A percentile compares a stretch with the other conserved stretches of the same genome.
phyloP scores from a whole-genome alignment of 495 filamentous ascomycete genomes.

The Xylaria telfairii region DNA sequence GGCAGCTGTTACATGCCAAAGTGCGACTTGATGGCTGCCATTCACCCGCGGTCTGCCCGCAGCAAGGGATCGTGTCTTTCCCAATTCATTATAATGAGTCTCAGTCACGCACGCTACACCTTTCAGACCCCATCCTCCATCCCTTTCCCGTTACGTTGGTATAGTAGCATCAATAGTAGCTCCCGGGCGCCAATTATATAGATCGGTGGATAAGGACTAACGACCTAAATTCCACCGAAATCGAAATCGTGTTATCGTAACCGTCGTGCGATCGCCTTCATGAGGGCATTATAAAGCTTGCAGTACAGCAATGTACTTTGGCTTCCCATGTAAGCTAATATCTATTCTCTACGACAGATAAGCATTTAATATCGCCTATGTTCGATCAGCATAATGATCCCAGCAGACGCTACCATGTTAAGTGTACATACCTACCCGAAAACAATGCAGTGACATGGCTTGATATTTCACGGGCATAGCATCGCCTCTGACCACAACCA shows the following conservation, averaged over 20 bases:
- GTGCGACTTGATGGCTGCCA: neutral
- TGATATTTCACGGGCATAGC: neutral
- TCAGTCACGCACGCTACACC: neutral
- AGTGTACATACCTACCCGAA: neutral
- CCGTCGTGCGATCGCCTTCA: neutral
- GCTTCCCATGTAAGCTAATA: neutral
- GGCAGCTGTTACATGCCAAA: constrained; percentile 3
- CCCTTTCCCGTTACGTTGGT: neutral
- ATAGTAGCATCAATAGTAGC: neutral
- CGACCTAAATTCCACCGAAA: neutral
- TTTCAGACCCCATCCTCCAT: neutral
- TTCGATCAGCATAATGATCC: neutral
- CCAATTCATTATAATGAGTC: neutral
- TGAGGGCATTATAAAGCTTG: neutral
- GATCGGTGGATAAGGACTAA: neutral
- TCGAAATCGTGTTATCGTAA: neutral
- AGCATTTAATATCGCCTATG: neutral
- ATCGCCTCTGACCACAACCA: neutral
- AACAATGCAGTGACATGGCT: neutral
- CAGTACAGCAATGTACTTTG: neutral
- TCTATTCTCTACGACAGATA: neutral
- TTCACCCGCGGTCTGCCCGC: neutral
- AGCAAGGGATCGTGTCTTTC: neutral
- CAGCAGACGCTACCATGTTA: neutral
- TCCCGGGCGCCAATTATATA: neutral